These are phyloP conservation scores for Aspergillus spinulosporus DNA, from an alignment of 2,329 filamentous ascomycete genomes.

Conservation along the genomic window DNA sequence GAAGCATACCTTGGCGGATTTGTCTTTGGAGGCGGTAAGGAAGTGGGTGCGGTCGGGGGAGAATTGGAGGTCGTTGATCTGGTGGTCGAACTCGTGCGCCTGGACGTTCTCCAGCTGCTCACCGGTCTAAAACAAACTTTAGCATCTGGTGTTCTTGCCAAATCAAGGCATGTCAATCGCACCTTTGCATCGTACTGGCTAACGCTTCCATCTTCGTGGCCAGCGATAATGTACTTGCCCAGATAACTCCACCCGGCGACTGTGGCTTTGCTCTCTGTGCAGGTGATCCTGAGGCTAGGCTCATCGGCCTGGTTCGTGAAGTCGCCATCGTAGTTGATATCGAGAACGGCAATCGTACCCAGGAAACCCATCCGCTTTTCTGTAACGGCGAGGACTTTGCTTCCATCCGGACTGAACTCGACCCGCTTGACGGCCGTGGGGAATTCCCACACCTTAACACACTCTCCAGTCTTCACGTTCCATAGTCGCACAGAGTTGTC, in stretches of 20 bases:
- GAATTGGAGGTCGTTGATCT: conserved; percentile 95
- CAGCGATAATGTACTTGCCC: conserved; percentile 93
- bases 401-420: conserved; percentile 94
- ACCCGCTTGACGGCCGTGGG: conserved; percentile 95
- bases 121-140: conserved; percentile 58
- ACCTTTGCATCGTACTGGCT: conserved; percentile 90
- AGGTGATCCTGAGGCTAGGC: conserved; percentile 81
- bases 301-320: conserved; percentile 78
- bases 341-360: conserved; percentile 88
- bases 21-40: conserved; percentile 97
- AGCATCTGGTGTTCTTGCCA: neutral
- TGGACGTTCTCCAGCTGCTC: conserved; percentile 78
- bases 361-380: conserved; percentile 98
- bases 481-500: conserved; percentile 98
- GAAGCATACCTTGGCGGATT: conserved; percentile 75
- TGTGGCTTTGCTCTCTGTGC: conserved; percentile 93
- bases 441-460: conserved; percentile 97
- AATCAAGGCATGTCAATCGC: conserved; percentile 24
- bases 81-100: conserved; percentile 78
- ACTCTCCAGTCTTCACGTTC: conserved; percentile 90
- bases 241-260: conserved; percentile 96
- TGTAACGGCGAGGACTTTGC: conserved; percentile 85
- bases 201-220: conserved; percentile 93
- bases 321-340: conserved; percentile 79
- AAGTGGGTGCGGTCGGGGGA: conserved; percentile 92